Evolutionary conservation across 805 yeast species (phyloP).

Genomic region (Yamadazyma ubonensis): DNA sequence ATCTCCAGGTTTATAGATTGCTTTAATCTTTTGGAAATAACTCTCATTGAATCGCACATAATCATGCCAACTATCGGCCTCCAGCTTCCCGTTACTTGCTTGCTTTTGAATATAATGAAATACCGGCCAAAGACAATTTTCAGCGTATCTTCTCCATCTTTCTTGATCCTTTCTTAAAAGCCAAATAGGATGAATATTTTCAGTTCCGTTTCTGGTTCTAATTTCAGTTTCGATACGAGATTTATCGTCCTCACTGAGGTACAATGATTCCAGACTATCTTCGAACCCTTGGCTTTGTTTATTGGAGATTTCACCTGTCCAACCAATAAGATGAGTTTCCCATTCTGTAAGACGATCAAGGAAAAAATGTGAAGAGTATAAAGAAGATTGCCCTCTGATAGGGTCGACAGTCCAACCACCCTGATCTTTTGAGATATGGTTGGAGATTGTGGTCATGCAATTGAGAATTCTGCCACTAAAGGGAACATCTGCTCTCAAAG

Average conservation of each 20-base stretch:
- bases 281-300: constrained; percentile 37
- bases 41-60: constrained; percentile 90
- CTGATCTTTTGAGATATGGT: constrained; percentile 44
- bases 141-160: constrained; percentile 89
- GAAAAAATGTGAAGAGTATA: constrained; percentile 71
- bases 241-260: constrained; percentile 57
- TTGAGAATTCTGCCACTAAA: constrained; percentile 67
- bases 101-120: constrained; percentile 88
- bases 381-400: constrained; percentile 79
- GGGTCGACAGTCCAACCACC: constrained; percentile 59
- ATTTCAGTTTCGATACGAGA: constrained; percentile 47
- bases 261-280: constrained; percentile 69
- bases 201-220: constrained; percentile 44
- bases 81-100: constrained; percentile 65
- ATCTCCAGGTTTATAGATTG: constrained; percentile 82
- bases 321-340: constrained; percentile 86
- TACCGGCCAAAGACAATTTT: constrained; percentile 88
- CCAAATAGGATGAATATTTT: constrained; percentile 84
- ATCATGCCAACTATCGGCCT: constrained; percentile 76
- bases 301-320: constrained; percentile 86
- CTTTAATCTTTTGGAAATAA: constrained; percentile 73
- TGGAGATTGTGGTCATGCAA: constrained; percentile 68
- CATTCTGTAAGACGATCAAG: constrained; percentile 67
- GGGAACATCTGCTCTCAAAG: constrained; percentile 26
- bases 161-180: constrained; percentile 72